These are phyloP conservation scores for Rosa rugosa DNA, from an alignment of 306 rosid species.

Conservation along the genomic window DNA sequence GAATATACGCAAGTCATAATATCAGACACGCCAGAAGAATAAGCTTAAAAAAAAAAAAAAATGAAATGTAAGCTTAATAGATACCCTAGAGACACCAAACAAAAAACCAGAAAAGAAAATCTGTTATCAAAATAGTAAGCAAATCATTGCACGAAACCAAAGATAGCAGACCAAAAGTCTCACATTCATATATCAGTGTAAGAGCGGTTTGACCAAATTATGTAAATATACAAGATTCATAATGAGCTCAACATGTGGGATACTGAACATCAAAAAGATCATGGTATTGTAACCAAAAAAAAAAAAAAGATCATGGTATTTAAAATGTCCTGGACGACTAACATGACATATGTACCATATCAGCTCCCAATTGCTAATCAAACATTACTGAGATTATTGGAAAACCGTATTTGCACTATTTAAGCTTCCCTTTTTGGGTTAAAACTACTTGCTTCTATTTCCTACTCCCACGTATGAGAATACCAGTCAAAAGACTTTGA, in stretches of 20 bases:
- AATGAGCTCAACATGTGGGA: background rate
- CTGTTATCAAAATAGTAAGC: background rate
- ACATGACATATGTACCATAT: background rate
- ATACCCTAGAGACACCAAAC: background rate
- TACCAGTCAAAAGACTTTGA: background rate
- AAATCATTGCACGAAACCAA: slow-evolving; percentile 1
- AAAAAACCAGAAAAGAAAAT: background rate
- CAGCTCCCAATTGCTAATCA: background rate
- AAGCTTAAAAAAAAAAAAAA: background rate
- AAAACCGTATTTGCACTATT: background rate
- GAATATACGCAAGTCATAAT: slow-evolving; percentile 21
- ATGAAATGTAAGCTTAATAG: background rate
- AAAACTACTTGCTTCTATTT: background rate
- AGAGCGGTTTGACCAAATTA: background rate
- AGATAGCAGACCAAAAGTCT: background rate
- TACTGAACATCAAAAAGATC: background rate
- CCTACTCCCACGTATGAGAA: background rate
- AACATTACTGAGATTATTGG: background rate
- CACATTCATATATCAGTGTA: background rate
- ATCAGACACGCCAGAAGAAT: slow-evolving; percentile 19
- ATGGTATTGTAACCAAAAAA: no score
- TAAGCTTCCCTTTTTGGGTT: background rate
- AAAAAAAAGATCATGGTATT: background rate
- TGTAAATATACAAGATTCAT: background rate
- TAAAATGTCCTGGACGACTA: background rate